Percentiles rank a stretch among this genome's conserved stretches.
Conservation (phyloP, 2,329 filamentous ascomycete genomes). For the Phaeosphaeriaceae sp. region DNA sequence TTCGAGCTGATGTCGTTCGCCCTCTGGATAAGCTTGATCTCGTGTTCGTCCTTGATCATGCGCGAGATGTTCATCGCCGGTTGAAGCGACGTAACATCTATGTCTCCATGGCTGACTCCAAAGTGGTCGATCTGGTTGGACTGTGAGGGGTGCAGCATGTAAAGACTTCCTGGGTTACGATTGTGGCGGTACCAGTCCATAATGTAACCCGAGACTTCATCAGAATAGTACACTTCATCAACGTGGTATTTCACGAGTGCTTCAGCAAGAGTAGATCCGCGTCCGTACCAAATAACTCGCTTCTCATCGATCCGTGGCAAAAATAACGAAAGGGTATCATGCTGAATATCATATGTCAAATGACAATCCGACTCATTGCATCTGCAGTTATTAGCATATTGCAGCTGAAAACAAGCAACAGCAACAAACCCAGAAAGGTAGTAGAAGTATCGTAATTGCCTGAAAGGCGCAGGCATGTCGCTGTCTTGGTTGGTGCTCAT, state of each 20-base stretch:
- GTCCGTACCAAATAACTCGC: constrained; percentile 69
- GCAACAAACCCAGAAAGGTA: constrained; percentile 60
- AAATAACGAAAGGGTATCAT: constrained; percentile 73
- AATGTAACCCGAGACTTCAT: constrained; percentile 39
- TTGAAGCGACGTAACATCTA: constrained; percentile 58
- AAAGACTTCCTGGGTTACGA: constrained; percentile 30
- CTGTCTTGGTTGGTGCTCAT: constrained; percentile 63
- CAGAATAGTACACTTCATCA: constrained; percentile 69
- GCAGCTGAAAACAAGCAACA: background rate
- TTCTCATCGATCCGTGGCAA: constrained; percentile 72
- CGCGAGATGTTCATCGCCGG: constrained; percentile 80
- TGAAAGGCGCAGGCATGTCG: constrained; percentile 63
- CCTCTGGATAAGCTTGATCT: constrained; percentile 79
- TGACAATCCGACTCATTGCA: constrained; percentile 61
- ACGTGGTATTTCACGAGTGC: constrained; percentile 70
- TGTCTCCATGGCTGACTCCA: background rate
- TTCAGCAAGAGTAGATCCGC: constrained; percentile 66
- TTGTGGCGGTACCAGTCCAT: constrained; percentile 37
- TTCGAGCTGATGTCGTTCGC: constrained; percentile 81
- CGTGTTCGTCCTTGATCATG: constrained; percentile 83
- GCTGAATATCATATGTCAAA: constrained; percentile 63
- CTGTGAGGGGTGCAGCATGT: constrained; percentile 44
- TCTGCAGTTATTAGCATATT: constrained; percentile 29
- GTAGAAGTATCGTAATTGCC: constrained; percentile 68
- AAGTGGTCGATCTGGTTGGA: background rate